A percentile compares a stretch with the other conserved stretches of the same genome.
Evolutionary conservation across 345 rosid genomes (phyloP).

Genomic region (Zanthoxylum bungeanum): DNA sequence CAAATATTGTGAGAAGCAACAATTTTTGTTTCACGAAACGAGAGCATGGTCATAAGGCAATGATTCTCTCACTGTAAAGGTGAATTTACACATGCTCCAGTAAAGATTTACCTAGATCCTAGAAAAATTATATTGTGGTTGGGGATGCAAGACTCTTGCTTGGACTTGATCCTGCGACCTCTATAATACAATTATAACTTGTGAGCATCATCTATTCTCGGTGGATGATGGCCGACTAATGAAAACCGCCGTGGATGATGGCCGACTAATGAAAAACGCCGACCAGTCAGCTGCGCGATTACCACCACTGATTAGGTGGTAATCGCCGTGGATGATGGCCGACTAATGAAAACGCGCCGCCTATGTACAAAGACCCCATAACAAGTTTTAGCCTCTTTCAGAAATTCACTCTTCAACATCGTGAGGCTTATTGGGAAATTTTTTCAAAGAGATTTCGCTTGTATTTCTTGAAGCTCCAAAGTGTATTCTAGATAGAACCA

Average conservation of each 20-base stretch:
- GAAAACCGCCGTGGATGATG: too few species aligned
- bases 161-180: background rate
- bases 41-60: too few species aligned
- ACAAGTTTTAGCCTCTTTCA: constrained; percentile 58
- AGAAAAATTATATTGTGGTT: background rate
- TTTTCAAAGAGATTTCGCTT: constrained; percentile 62
- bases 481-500: constrained; percentile 56
- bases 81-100: background rate
- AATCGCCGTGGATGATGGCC: too few species aligned
- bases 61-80: background rate
- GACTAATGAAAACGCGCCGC: too few species aligned
- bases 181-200: background rate
- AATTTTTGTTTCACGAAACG: background rate
- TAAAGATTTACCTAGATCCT: background rate
- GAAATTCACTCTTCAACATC: constrained; percentile 56
- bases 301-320: too few species aligned
- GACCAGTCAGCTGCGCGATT: too few species aligned
- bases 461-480: constrained; percentile 53
- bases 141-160: background rate
- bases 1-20: background rate
- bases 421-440: constrained; percentile 78
- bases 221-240: too few species aligned
- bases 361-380: constrained; percentile 67
- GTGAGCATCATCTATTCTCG: background rate
- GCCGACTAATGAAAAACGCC: too few species aligned